Percentiles rank a stretch among this genome's conserved stretches.
phyloP scores from a whole-genome alignment of 305 asterid genomes.

The Solanum aculeatissimum region DNA sequence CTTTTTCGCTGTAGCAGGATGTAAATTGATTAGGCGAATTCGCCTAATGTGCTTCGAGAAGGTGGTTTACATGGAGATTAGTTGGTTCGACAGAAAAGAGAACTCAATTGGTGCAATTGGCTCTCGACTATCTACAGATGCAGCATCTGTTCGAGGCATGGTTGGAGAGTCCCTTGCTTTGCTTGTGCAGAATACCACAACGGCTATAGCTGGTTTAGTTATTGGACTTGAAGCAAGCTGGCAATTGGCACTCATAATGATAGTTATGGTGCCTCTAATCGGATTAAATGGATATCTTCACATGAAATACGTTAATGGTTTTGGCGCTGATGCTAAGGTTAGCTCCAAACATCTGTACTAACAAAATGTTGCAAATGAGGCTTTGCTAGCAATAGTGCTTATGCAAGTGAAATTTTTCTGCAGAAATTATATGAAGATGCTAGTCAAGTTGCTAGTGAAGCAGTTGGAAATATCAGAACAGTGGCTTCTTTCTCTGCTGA shows the following conservation, averaged over 20 bases:
- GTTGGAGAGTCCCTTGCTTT: conserved; percentile 54
- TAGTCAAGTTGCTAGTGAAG: conserved; percentile 50
- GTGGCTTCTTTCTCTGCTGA: conserved; percentile 69
- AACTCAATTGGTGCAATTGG: conserved; percentile 49
- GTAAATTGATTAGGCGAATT: conserved; percentile 41
- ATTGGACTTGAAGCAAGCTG: conserved; percentile 62
- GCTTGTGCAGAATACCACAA: conserved; percentile 45
- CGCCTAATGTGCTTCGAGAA: conserved; percentile 63
- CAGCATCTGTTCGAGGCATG: conserved; percentile 38
- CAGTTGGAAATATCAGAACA: conserved; percentile 53
- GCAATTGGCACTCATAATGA: conserved; percentile 47
- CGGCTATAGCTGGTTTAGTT: conserved; percentile 46
- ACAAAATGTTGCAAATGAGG: background rate
- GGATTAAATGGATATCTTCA: conserved; percentile 60
- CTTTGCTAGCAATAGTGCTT: background rate
- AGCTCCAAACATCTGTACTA: background rate
- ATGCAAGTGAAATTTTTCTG: background rate
- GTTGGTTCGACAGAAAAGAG: conserved; percentile 59
- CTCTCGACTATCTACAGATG: conserved; percentile 44
- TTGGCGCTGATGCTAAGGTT: conserved; percentile 54
- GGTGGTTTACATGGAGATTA: conserved; percentile 69
- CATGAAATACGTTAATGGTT: conserved; percentile 43
- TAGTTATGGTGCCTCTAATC: conserved; percentile 45
- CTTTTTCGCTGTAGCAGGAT: conserved; percentile 67
- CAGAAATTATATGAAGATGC: conserved; percentile 67